Percentiles rank a stretch among this genome's conserved stretches.
These are phyloP conservation scores for Rhynchosporium graminicola DNA, from an alignment of 2,329 filamentous ascomycete species.

Conservation along the genomic window DNA sequence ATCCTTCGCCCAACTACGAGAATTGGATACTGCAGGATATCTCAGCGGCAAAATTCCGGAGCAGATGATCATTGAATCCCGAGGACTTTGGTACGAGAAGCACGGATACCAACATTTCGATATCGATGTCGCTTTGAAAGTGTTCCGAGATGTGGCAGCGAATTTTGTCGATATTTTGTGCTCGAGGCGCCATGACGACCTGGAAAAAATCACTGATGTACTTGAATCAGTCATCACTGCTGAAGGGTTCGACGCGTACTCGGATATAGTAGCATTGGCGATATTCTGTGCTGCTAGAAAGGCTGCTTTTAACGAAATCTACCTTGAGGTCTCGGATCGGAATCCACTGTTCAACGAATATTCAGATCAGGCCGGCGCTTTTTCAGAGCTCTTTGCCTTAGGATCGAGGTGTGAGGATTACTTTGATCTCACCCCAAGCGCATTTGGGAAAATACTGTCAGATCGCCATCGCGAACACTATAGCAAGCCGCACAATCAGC, in stretches of 20 bases:
- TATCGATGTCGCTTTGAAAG: constrained; percentile 10
- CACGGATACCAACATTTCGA: constrained; percentile 17
- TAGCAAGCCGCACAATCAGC: constrained; percentile 14
- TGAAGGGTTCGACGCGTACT: constrained; percentile 14
- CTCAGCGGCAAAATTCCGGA: constrained; percentile 14
- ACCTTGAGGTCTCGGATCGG: constrained; percentile 15
- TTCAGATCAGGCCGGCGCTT: constrained; percentile 16
- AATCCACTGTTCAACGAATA: constrained; percentile 18
- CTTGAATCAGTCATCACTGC: constrained; percentile 11
- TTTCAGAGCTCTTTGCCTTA: constrained; percentile 13
- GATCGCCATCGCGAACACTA: constrained; percentile 16
- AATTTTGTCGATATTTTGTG: constrained; percentile 15
- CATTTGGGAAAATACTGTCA: constrained; percentile 15
- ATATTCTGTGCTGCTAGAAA: constrained; percentile 14
- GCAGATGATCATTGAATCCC: constrained; percentile 16
- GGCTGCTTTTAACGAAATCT: constrained; percentile 15
- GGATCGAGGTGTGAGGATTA: constrained; percentile 16
- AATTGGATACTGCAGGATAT: constrained; percentile 16
- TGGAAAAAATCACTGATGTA: constrained; percentile 15
- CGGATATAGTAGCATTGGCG: constrained; percentile 14
- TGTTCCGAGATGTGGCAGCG: constrained; percentile 6
- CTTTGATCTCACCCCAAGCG: constrained; percentile 16
- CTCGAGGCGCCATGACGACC: constrained; percentile 12
- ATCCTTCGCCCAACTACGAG: constrained; percentile 11
- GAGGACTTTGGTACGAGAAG: constrained; percentile 17